These are phyloP conservation scores for Trichopus zeylanicus DNA, from an alignment of 116 monocot species.

Conservation along the genomic window DNA sequence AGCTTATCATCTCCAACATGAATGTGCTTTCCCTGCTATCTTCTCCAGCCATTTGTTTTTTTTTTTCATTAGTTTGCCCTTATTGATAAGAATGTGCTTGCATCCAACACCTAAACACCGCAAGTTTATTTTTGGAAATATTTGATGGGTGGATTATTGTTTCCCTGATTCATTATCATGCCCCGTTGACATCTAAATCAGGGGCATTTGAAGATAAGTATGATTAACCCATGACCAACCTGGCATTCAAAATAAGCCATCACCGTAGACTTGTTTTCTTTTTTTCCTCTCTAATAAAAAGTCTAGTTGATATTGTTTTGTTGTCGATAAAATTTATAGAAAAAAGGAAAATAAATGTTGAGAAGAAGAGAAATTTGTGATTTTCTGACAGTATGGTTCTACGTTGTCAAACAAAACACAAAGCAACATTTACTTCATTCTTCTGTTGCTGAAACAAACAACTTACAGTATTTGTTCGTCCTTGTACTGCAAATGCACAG, in stretches of 20 bases:
- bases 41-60: background rate
- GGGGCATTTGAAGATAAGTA: background rate
- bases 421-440: background rate
- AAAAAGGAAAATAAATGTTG: too few relatives aligned
- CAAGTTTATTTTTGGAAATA: background rate
- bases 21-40: too few relatives aligned
- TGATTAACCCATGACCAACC: slow-evolving; percentile 1
- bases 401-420: background rate
- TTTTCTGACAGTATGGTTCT: background rate
- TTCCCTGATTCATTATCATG: background rate
- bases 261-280: background rate
- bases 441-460: background rate
- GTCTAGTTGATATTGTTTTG: too few relatives aligned
- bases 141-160: background rate
- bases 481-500: background rate
- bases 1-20: too few relatives aligned
- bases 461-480: background rate
- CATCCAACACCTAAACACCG: background rate
- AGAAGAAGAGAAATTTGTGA: background rate
- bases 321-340: too few relatives aligned
- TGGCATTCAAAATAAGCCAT: slow-evolving; percentile 2
- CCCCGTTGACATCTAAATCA: background rate
- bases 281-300: too few relatives aligned
- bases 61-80: background rate
- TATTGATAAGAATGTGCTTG: background rate